phyloP scores from a whole-genome alignment of 768 basidiomycete genomes.

The Albatrellus ellisii region DNA sequence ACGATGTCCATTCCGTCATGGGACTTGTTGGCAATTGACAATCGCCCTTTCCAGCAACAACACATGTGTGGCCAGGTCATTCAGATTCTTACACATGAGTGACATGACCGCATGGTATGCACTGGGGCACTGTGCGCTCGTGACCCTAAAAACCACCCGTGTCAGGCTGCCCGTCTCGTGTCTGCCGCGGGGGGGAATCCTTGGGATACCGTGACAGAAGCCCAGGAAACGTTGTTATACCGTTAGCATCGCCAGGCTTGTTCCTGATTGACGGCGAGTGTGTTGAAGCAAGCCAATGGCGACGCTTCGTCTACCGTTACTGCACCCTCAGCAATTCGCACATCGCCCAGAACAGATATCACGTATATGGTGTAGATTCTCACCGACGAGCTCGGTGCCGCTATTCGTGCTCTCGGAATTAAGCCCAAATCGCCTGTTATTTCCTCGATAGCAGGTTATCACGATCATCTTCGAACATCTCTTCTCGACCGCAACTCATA shows the following conservation, averaged over 20 bases:
- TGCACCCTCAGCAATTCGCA: not conserved
- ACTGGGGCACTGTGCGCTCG: too few relatives aligned
- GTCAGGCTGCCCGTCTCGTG: too few relatives aligned
- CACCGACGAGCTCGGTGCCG: slow-evolving; percentile 3
- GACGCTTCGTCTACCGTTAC: slow-evolving; percentile 13
- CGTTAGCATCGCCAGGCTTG: slow-evolving; percentile 7
- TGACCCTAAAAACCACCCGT: too few relatives aligned
- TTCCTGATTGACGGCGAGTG: slow-evolving; percentile 8
- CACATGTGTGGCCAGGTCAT: too few relatives aligned
- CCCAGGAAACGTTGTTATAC: too few relatives aligned
- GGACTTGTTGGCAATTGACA: too few relatives aligned
- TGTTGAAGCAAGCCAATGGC: slow-evolving; percentile 4
- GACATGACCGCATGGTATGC: too few relatives aligned
- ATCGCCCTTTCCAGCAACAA: too few relatives aligned
- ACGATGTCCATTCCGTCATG: too few relatives aligned
- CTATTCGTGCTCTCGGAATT: slow-evolving; percentile 7
- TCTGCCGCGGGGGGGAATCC: too few relatives aligned
- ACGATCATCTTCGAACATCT: not conserved
- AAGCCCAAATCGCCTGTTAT: slow-evolving; percentile 12
- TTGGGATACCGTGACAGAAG: too few relatives aligned
- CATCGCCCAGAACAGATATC: not conserved
- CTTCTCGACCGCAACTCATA: not conserved
- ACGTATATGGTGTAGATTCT: slow-evolving; percentile 8
- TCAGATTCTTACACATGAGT: too few relatives aligned
- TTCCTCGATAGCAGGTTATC: not conserved